Evolutionary conservation across 805 yeast species (phyloP), one percentile per base, ranked within the genome.

Genomic region (Kazachstania bromeliacearum): DNA sequence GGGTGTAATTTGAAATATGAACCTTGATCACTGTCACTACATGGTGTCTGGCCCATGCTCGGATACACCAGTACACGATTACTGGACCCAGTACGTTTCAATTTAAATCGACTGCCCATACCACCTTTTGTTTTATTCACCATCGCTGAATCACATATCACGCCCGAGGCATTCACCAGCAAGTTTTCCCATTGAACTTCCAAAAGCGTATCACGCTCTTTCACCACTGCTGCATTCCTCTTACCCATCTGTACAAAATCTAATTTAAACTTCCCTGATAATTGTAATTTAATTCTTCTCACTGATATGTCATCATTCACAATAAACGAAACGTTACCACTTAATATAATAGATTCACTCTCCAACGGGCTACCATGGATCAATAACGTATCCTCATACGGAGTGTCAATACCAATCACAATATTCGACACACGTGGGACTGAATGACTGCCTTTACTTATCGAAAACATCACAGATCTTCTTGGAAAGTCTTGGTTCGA

Each of bases 101-200:
- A 27, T 20, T 34, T 34, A 13, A 34, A 34, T 21, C 31, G 2
- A 15, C 19, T 27, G 12, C 33, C 23, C 10, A 31, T 14, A 13
- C 29, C 29, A 10, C 15, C 15, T 8, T 17, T 4, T 9, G 28
- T 26, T 7, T 13, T 3, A 17, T 10, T 26, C 15, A 3, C 15
- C 3, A 17, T 13, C n/a, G 26, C n/a, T 10, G n/a, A 10, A 14
- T 26, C 29, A 8, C 12, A 8, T 3, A 58, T 42, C 4, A 30
- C 28, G 1, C 70, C 71, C 7, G 55, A 46, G 1, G 62, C 34
- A 10, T 50, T 47, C 1, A 49, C 37, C 15, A 67, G 43, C 5
- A 74, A 56, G 42, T 76, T 72, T 41, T 78, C 82, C 95, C 95
- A 85, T 18, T 62, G 63, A 42, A 77, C 75, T 44, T 85, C 92